Percentiles rank a stretch among this genome's conserved stretches.
Evolutionary conservation across 2,329 filamentous ascomycete species (phyloP).

Genomic region (Teratosphaeriaceae sp.): DNA sequence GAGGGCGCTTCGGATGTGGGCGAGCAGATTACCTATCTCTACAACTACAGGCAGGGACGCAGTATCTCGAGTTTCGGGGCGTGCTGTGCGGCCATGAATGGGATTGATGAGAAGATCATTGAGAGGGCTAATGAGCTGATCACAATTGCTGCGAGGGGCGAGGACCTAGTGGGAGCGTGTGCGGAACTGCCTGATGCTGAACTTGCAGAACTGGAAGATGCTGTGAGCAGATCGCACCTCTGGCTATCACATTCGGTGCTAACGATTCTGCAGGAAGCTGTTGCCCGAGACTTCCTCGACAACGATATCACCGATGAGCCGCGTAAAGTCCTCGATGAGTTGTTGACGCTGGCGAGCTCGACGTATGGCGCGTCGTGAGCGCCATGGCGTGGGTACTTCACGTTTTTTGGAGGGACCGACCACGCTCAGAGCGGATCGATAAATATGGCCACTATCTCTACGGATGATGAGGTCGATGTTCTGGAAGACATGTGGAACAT

Average conservation of each 20-base stretch:
- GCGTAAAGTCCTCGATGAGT: slow-evolving; percentile 30
- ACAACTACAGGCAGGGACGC: slow-evolving; percentile 47
- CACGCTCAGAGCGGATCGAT: no score
- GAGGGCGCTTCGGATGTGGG: slow-evolving; percentile 43
- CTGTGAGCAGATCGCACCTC: slow-evolving; percentile 39
- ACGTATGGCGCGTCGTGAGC: neutral
- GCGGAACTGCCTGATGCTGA: slow-evolving; percentile 60
- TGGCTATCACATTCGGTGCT: neutral
- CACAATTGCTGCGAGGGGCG: slow-evolving; percentile 59
- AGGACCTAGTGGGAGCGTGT: slow-evolving; percentile 70
- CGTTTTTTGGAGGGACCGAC: no score
- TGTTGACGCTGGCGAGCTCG: slow-evolving; percentile 25
- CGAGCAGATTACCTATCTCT: slow-evolving; percentile 45
- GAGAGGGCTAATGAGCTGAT: slow-evolving; percentile 69
- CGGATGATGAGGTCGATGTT: no score
- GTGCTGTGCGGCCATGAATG: slow-evolving; percentile 78
- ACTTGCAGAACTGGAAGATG: slow-evolving; percentile 57
- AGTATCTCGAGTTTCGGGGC: slow-evolving; percentile 80
- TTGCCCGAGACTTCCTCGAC: slow-evolving; percentile 38
- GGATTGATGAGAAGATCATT: slow-evolving; percentile 65
- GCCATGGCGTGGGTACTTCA: no score
- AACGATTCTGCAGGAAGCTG: slow-evolving; percentile 29
- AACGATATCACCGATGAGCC: slow-evolving; percentile 31
- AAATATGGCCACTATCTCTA: no score
- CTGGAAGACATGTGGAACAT: no score